A percentile compares a stretch with the other conserved stretches of the same genome.
Conservation (phyloP, 768 basidiomycete species). For the Rubroboletus satanas region DNA sequence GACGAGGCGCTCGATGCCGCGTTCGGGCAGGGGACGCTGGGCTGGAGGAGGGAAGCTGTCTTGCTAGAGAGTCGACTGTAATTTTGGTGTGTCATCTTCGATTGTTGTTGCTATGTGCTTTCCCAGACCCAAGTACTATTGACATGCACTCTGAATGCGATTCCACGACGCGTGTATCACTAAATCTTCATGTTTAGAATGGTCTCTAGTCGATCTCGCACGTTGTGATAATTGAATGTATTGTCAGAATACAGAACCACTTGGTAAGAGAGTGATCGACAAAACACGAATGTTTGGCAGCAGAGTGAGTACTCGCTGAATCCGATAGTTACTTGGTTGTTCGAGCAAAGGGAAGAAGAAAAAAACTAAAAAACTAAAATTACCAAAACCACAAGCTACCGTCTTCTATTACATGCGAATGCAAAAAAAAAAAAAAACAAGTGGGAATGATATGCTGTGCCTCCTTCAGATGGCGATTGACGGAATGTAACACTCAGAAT, state of each 20-base stretch:
- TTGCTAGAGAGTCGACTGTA: slow-evolving; percentile 54
- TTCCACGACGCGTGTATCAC: neutral
- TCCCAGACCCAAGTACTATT: neutral
- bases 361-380: slow-evolving; percentile 13
- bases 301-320: slow-evolving; percentile 1
- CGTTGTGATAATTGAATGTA: neutral
- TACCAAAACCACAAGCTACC: slow-evolving; percentile 30
- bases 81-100: neutral
- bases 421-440: slow-evolving; percentile 30
- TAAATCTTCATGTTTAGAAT: neutral
- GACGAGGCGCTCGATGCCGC: slow-evolving; percentile 80
- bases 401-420: slow-evolving; percentile 58
- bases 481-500: slow-evolving; percentile 19
- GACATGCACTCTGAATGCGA: neutral
- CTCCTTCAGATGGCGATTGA: slow-evolving; percentile 68
- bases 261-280: slow-evolving; percentile 7
- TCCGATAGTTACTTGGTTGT: slow-evolving; percentile 13
- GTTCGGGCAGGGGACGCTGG: slow-evolving; percentile 66
- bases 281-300: slow-evolving; percentile 3
- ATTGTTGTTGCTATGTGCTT: neutral
- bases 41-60: slow-evolving; percentile 55
- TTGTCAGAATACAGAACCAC: slow-evolving; percentile 3
- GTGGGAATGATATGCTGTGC: slow-evolving; percentile 46
- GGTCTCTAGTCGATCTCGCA: neutral
- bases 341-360: slow-evolving; percentile 1